Evolutionary conservation across 2,329 filamentous ascomycete genomes (phyloP).

Genomic region (Xylariaceae sp.): DNA sequence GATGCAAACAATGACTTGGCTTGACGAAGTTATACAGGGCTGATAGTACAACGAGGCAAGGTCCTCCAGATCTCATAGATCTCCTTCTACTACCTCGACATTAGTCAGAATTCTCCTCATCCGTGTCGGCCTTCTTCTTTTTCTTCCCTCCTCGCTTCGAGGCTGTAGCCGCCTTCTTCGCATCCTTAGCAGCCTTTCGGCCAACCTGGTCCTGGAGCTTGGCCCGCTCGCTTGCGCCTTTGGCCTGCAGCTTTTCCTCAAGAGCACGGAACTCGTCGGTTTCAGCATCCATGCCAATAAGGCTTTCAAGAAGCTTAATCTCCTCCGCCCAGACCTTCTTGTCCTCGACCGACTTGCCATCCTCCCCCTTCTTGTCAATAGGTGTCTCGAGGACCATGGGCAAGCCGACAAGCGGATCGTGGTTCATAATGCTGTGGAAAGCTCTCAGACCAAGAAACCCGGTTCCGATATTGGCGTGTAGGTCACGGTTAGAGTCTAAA

Average conservation of each 20-base stretch:
- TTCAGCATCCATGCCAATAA: constrained; percentile 79
- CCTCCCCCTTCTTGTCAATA: constrained; percentile 65
- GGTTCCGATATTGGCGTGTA: constrained; percentile 95
- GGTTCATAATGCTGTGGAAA: constrained; percentile 90
- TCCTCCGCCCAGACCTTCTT: constrained; percentile 84
- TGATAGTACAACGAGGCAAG: background rate
- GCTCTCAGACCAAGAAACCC: constrained; percentile 87
- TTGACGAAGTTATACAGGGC: too few species aligned
- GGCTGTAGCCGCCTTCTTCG: constrained; percentile 34
- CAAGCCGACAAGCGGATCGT: constrained; percentile 67
- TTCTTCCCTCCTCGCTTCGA: constrained; percentile 18
- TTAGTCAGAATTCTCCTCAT: constrained; percentile 25
- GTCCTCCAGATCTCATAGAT: too few species aligned
- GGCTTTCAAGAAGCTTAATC: constrained; percentile 86
- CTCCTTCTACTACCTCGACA: background rate
- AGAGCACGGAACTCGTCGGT: constrained; percentile 66
- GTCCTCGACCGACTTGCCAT: constrained; percentile 70
- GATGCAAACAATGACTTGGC: too few species aligned
- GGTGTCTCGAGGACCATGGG: constrained; percentile 98
- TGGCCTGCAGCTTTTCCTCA: constrained; percentile 61
- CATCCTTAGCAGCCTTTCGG: constrained; percentile 62
- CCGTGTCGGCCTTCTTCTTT: constrained; percentile 21
- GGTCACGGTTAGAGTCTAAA: constrained; percentile 72
- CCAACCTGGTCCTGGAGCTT: constrained; percentile 78
- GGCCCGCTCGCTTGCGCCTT: constrained; percentile 67